Evolutionary conservation across 2,329 filamentous ascomycete species (phyloP), one percentile per base, ranked within the genome.

Genomic region (Achaetomium macrosporum): DNA sequence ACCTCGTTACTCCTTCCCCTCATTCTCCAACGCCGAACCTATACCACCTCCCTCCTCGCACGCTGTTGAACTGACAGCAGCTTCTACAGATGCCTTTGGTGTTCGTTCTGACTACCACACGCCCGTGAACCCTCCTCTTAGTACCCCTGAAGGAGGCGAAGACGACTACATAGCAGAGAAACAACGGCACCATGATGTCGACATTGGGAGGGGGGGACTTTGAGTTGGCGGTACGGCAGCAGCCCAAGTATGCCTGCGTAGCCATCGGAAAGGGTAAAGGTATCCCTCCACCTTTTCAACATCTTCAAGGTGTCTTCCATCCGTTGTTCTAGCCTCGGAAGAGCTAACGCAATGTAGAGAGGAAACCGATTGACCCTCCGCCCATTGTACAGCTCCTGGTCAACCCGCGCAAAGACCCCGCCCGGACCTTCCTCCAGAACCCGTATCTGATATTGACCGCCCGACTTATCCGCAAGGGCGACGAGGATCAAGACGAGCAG

Each of bases 311-410:
- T n/a, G n/a, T n/a, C n/a, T n/a, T 30, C 10, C 12, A 13, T 39
- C 30, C 43, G 11, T 30, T 29, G 13, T 30, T 10, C 29, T 30
- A 35, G 4, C 33, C 4, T 35, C 33, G 33, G 17, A 13, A 19
- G 20, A 17, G 29, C 54, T 56, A 16, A 53, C 54, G 25, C 39
- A 12, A 17, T 45, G 50, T 60, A 88, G 87, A 88, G 64, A 84
- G 90, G 60, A 95, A 95, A 69, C 88, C 90, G 8, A 82, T 96
- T 63, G 90, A 96, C 66, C 90, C 91, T 47, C 90, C 90, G 12
- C 90, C 90, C 40, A 88, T 95, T 61, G 75, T 95, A 42, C 84
- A 92, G 70, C 76, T 95, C 43, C 68, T 79, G 50, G 72, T 78
- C 51, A 71, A 70, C 51, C 63, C 66, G 33, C 68, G 70, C 45